Evolutionary conservation across 139 green algal genomes (phyloP), one percentile per base, ranked within the genome.

Genomic region (Micractinium conductrix): DNA sequence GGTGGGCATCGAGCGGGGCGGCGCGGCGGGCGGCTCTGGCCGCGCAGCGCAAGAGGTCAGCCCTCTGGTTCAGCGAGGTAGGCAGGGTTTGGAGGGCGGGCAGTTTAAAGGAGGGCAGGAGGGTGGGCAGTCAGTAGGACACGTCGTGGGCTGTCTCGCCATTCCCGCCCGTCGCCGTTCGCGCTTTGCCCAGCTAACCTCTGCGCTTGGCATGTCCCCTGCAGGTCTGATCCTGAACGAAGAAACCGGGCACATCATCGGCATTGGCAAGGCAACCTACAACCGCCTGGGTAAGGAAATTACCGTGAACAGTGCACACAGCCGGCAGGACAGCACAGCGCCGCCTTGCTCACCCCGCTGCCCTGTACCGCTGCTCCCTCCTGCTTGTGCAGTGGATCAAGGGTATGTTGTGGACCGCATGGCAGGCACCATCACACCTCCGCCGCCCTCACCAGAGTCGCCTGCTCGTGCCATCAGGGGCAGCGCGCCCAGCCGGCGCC

Each of bases 251-350:
- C 87, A 86, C 53, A 78, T 81, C 33, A 94, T 94, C 35, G 70
- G 81, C 78, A 92, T 94, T n/a, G 88, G 91, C 76, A 91, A 91
- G 42, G 45, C 69, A 26, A 92, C 79, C 5, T 95, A 95, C 81
- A 91, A 92, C 78, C 84, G 88, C 58, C 84, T 95, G 35, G 38
- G 93, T 60, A 55, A 30, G 48, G 6, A 5, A 28, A 12, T 30
- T 37, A 12, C 63, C 28, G 21, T 38, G 17, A n/a, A n/a, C n/a
- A n/a, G n/a, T n/a, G n/a, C n/a, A n/a, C n/a, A n/a, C n/a, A n/a
- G n/a, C n/a, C n/a, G n/a, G n/a, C n/a, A n/a, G n/a, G n/a, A n/a
- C n/a, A n/a, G n/a, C n/a, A n/a, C n/a, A n/a, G n/a, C n/a, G n/a
- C n/a, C n/a, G n/a, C 35, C 8, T 44, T 80, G 1, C 48, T 53